Evolutionary conservation across 1,139 yeast species (phyloP), one percentile per base, ranked within the genome.

Genomic region (Hemisphaericaspora xylanilytica): DNA sequence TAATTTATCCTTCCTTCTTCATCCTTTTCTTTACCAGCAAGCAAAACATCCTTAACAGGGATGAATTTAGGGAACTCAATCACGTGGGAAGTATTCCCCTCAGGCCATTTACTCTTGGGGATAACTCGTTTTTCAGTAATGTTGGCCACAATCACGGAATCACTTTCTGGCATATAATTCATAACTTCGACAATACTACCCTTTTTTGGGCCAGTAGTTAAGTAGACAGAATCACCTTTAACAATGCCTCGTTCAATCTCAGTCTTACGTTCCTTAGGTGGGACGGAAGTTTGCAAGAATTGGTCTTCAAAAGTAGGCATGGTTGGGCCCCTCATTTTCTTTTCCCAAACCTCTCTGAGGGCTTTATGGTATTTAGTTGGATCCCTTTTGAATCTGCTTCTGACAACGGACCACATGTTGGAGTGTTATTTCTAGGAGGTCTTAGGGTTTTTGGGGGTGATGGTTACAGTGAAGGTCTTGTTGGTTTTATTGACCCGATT

Each of bases 21-120:
- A 38, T 80, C 85, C 43, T 71, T 78, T 37, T 87, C 74, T 50
- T 85, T 86, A 15, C 94, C 92, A 2, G 92, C 95, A 35, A 90
- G 73, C 56, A 82, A 80, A 22, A 70, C 53, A 33, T 63, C 52
- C 3, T 46, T 45, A 24, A 63, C 46, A 8, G 74, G 72, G 38
- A 90, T 68, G 45, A 81, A 80, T 31, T 73, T 72, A 41, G 84
- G 83, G 44, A 73, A 74, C 38, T 86, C 80, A 29, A 85, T 73
- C 34, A 88, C 78, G 50, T 88, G 94, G 39, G 83, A 76, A 21
- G 73, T 70, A 57, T 85, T 95, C 37, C 84, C 82, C 40, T 79
- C 82, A 33, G 78, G 74, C 94, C 95, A 87, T 53, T 75, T 74
- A 38, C 72, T 69, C 52, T 80, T 81, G 14, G 96, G 96, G 37